A percentile compares a stretch with the other conserved stretches of the same genome.
These are phyloP conservation scores for Dysphania ambrosioides DNA, from an alignment of 148 eudicot species.

Conservation along the genomic window DNA sequence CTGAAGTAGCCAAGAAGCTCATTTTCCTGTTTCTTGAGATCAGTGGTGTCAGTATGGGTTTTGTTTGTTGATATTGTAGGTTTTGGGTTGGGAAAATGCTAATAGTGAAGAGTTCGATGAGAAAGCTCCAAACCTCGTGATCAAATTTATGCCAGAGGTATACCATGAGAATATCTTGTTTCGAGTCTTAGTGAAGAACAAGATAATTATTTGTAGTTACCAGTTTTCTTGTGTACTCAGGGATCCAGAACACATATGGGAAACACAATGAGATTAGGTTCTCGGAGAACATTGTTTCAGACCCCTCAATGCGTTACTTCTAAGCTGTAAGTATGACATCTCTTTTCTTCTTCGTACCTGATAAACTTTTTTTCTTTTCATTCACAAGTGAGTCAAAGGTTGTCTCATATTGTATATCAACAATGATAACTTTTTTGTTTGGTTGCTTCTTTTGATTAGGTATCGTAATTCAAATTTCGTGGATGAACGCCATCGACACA, in stretches of 20 bases:
- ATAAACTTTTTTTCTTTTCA: not conserved
- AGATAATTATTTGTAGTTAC: not conserved
- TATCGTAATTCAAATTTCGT: conserved; percentile 69
- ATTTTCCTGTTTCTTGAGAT: conserved; percentile 7
- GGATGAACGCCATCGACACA: conserved; percentile 92
- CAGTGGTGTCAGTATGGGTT: conserved; percentile 7
- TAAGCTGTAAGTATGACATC: conserved; percentile 52
- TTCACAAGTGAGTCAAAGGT: not conserved
- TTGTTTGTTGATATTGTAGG: conserved; percentile 34
- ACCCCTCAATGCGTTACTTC: conserved; percentile 69
- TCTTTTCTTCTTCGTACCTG: conserved; percentile 1
- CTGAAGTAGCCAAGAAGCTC: not conserved
- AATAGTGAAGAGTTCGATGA: conserved; percentile 74
- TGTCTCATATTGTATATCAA: not conserved
- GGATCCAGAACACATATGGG: conserved; percentile 95
- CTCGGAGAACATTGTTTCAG: conserved; percentile 71
- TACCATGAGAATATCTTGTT: not conserved
- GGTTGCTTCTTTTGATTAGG: conserved; percentile 34
- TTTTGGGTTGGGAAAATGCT: conserved; percentile 69
- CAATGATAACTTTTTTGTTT: conserved; percentile 6
- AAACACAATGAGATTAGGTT: conserved; percentile 91
- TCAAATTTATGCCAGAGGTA: conserved; percentile 99
- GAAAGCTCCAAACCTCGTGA: conserved; percentile 56
- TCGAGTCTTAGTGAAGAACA: not conserved
- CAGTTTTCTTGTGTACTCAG: conserved; percentile 29